Percentiles rank a stretch among this genome's conserved stretches.
These are phyloP conservation scores for Colletotrichum zoysiae DNA, from an alignment of 2,329 filamentous ascomycete genomes.

Conservation along the genomic window DNA sequence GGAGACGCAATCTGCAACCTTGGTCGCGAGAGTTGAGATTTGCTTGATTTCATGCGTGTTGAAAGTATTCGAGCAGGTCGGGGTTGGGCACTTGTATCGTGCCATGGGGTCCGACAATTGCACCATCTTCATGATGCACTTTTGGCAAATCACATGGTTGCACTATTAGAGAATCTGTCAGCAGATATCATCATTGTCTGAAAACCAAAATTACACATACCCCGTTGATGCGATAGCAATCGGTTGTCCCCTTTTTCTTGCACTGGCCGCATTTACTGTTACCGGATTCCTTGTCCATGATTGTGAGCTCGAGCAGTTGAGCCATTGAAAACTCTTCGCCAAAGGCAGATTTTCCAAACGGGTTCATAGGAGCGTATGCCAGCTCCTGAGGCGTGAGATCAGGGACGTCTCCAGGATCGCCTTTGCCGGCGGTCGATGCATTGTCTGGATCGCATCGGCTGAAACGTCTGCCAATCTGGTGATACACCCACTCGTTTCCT, in stretches of 20 bases:
- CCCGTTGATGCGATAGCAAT: not conserved
- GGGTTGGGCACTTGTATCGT: not conserved
- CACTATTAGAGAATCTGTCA: not conserved
- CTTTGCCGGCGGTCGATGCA: not conserved
- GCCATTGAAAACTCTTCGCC: not conserved
- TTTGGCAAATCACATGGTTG: not conserved
- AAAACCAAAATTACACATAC: not conserved
- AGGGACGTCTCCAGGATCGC: not conserved
- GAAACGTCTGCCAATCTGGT: not conserved
- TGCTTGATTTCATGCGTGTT: accelerated
- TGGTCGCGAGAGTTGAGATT: not conserved
- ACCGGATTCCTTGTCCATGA: not conserved
- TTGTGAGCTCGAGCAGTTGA: not conserved
- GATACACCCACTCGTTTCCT: not conserved
- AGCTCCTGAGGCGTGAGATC: not conserved
- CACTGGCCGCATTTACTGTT: not conserved
- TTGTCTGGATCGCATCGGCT: not conserved
- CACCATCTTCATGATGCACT: not conserved
- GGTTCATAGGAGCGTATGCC: not conserved
- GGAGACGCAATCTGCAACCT: not conserved
- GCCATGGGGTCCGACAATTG: no score
- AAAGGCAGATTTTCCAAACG: not conserved
- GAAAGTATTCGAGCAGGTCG: not conserved
- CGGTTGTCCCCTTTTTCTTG: not conserved
- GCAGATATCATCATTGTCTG: not conserved